Evolutionary conservation across 176 grass and related monocot species (phyloP).

Genomic region (Bromus sterilis): DNA sequence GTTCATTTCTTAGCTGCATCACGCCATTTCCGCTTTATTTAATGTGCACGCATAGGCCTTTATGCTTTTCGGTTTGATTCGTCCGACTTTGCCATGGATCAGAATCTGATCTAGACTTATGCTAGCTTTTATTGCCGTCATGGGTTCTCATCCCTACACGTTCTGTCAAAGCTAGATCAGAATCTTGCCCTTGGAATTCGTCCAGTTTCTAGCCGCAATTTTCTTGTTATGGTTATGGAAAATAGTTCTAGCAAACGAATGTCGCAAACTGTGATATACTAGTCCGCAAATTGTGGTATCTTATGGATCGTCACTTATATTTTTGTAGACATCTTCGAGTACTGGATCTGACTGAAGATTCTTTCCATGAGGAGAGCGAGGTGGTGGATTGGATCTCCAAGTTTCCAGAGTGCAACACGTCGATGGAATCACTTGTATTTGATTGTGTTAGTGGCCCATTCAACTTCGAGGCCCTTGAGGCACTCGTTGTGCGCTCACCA

Average conservation of each 20-base stretch:
- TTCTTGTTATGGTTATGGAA: neutral
- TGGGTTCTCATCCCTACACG: constrained; percentile 13
- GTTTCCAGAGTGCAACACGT: constrained; percentile 61
- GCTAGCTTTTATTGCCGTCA: constrained; percentile 22
- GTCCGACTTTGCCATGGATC: constrained; percentile 17
- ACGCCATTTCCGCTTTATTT: constrained; percentile 29
- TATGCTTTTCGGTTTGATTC: constrained; percentile 38
- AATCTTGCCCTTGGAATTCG: no score
- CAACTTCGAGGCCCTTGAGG: constrained; percentile 81
- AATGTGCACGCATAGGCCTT: constrained; percentile 26
- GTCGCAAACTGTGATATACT: neutral
- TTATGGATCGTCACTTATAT: constrained; percentile 5
- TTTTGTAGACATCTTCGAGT: constrained; percentile 59
- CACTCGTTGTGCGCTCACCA: constrained; percentile 60
- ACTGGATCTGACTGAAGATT: constrained; percentile 84
- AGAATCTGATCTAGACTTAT: constrained; percentile 30
- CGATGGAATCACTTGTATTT: constrained; percentile 65
- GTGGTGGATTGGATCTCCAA: constrained; percentile 82
- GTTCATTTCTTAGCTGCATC: constrained; percentile 27
- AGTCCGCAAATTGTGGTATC: neutral
- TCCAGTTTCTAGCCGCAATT: no score
- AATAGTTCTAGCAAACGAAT: constrained; percentile 8
- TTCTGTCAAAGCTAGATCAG: constrained; percentile 8
- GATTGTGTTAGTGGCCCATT: constrained; percentile 54
- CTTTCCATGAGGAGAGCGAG: constrained; percentile 60